Evolutionary conservation across 306 rosid genomes (phyloP), one percentile per base, ranked within the genome.

Genomic region (Sicyos baderoa): DNA sequence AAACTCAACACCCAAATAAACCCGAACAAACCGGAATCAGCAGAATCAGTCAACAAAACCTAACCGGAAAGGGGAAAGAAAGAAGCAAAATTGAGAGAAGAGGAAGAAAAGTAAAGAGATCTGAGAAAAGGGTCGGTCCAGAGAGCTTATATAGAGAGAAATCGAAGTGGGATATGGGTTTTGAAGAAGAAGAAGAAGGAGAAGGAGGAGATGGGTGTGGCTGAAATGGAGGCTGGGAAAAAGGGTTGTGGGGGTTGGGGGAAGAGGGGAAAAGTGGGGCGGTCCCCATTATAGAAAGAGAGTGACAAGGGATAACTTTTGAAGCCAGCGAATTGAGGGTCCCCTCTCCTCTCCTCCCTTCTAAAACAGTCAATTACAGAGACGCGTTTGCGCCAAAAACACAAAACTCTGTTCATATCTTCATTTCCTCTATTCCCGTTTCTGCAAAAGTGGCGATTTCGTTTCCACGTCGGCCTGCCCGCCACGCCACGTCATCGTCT

Each of bases 41-140:
- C 32, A 63, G 69, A 63, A 63, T 8, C n/a, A 42, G 51, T 40
- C 18, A 63, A 59, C 17, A 63, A 59, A 59, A 59, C 3, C 14
- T 29, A 15, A 16, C 65, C 65, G n/a, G n/a, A 59, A 35, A 60
- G 35, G 23, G 47, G 47, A 7, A 60, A 5, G 12, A 60, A 60
- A 16, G 44, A 9, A 37, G 50, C 10, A 40, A 23, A 40, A 47
- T 61, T 7, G 25, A 35, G 50, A 10, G 54, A 65, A 65, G 15
- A 44, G 45, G 22, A 44, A 40, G 11, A 40, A 40, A 47, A 45
- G 10, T 21, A 45, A 18, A 12, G 54, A 47, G 51, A 64, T 64
- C 70, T 64, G 70, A 21, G 51, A 13, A 13, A 47, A 47, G 51
- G n/a, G 51, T 12, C 16, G 51, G 13, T 12, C 5, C 4, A 15